Base-by-base conservation (phyloP, 345 rosid genomes). In the Clarkia xantiana region DNA sequence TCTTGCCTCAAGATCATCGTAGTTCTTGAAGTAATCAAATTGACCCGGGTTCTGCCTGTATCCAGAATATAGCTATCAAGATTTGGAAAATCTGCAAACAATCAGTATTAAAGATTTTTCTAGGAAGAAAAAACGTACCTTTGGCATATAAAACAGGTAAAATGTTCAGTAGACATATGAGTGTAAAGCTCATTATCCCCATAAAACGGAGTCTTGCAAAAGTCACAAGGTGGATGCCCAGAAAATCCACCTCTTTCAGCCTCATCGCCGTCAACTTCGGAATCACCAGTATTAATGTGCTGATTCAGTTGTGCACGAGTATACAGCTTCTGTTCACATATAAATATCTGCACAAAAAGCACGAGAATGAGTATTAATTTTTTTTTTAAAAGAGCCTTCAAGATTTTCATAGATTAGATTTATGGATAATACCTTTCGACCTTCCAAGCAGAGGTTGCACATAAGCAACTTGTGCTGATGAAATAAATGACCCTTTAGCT, bases 221-320 rank as follows among this genome's bases (percentile, higher is more conserved):
- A 87, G 60, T 87, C 94, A 71, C 96, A 93, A 60, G 68, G 61
- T 14, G 99, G 96, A 76, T 93, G 99, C 11, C 99, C 99, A 64
- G 61, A 57, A 45, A 93, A 87, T 47, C 99, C 99, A 57, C 96
- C 96, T 61, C 96, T 78, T 65, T 93, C 99, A 67, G 91, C 79
- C 63, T 84, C 99, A 67, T 60, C 77, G 44, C 99, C 99, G 64
- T 93, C 99, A 60, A 87, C 99, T 67, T 75, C 91, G 18, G 96
- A 77, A 58, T 87, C 94, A 62, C 96, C 99, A 10, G 95, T 76
- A 46, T 39, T 71, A 63, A 78, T 87, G 57, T 93, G 99, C 61
- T 75, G 94, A 53, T 80, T 82, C 70, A 93, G 66, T 48, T 93
- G 99, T 20, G 78, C 71, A 59, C 94, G 80, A 19, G 77, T 63